Percentiles rank a stretch among this genome's conserved stretches.
phyloP scores from a whole-genome alignment of 768 basidiomycete genomes.

The Sporobolomyces roseus region DNA sequence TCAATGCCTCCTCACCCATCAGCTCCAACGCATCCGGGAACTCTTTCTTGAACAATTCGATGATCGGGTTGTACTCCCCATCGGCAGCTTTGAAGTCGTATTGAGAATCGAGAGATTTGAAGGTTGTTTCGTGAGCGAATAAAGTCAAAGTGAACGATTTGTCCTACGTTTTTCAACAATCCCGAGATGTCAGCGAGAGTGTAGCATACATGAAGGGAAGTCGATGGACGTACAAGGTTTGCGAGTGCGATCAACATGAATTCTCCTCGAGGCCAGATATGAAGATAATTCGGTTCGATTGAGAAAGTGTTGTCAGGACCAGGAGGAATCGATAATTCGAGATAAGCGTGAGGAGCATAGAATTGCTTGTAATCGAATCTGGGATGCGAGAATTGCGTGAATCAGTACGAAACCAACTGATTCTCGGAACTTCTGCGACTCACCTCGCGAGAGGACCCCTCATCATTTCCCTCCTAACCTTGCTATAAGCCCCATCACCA shows the following conservation, averaged over 20 bases:
- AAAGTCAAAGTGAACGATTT: constrained; percentile 95
- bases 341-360: constrained; percentile 92
- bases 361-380: constrained; percentile 91
- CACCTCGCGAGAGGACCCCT: constrained; percentile 54
- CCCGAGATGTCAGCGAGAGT: not conserved
- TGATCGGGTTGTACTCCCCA: constrained; percentile 46
- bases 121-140: constrained; percentile 65
- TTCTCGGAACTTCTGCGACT: not conserved
- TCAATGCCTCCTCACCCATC: constrained; percentile 73
- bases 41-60: constrained; percentile 65
- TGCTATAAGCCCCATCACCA: constrained; percentile 89
- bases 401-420: not conserved
- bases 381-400: constrained; percentile 5
- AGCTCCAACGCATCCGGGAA: constrained; percentile 83
- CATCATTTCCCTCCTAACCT: constrained; percentile 92
- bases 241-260: constrained; percentile 99
- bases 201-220: constrained; percentile 37
- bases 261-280: constrained; percentile 98
- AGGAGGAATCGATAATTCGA: constrained; percentile 93
- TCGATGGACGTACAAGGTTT: constrained; percentile 69
- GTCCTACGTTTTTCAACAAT: constrained; percentile 60
- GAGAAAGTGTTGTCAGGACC: constrained; percentile 58
- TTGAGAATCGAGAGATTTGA: constrained; percentile 62
- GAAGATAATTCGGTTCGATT: constrained; percentile 90
- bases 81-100: constrained; percentile 55